Evolutionary conservation across 768 basidiomycete species (phyloP).

Genomic region (Boletus sp.): DNA sequence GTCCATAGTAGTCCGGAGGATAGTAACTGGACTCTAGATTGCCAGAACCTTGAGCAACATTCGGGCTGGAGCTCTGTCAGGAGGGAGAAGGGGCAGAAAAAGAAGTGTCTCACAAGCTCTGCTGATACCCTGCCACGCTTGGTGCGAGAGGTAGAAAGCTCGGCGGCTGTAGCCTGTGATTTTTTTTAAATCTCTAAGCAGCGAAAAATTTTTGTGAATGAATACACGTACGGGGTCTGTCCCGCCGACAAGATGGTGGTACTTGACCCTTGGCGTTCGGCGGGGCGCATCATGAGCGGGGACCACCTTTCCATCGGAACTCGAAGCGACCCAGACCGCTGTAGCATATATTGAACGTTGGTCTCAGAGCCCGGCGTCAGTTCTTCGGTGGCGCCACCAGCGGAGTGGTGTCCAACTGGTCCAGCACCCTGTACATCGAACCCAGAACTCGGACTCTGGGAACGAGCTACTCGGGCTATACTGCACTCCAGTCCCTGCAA

Average conservation of each 20-base stretch:
- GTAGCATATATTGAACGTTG: constrained; percentile 2
- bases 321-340: constrained; percentile 1
- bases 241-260: neutral
- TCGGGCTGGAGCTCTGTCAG: constrained; percentile 11
- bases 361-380: neutral
- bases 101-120: constrained; percentile 13
- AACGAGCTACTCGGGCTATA: constrained; percentile 13
- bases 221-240: constrained; percentile 13
- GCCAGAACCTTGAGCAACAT: neutral
- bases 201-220: neutral
- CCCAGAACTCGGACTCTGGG: constrained; percentile 21
- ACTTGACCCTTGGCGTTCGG: constrained; percentile 5
- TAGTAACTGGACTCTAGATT: neutral
- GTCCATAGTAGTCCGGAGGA: constrained; percentile 7
- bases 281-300: neutral
- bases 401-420: constrained; percentile 3
- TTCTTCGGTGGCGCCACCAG: constrained; percentile 8
- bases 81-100: neutral
- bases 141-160: neutral
- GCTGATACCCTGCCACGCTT: constrained; percentile 4
- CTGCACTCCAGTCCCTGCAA: constrained; percentile 8
- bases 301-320: constrained; percentile 3
- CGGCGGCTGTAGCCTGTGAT: constrained; percentile 4
- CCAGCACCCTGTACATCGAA: constrained; percentile 8
- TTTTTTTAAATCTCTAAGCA: neutral